Evolutionary conservation across 2,329 filamentous ascomycete genomes (phyloP).

Genomic region (Colletotrichum lini): DNA sequence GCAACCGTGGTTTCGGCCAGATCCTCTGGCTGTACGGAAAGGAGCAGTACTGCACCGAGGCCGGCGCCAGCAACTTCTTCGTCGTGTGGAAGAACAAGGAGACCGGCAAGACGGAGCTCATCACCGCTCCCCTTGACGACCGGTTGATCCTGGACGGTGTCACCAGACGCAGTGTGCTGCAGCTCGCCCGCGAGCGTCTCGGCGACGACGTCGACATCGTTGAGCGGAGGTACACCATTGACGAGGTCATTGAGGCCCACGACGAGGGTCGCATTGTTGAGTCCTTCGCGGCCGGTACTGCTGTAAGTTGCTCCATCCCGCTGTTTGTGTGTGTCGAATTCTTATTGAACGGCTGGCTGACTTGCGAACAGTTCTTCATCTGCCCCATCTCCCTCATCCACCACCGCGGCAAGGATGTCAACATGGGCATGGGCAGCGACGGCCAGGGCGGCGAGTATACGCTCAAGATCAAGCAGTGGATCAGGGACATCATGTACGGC

Average conservation of each 20-base stretch:
- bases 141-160: conserved; percentile 90
- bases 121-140: conserved; percentile 88
- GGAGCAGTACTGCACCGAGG: conserved; percentile 86
- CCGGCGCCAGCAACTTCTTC: conserved; percentile 94
- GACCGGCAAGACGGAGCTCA: conserved; percentile 74
- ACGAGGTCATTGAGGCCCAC: conserved; percentile 80
- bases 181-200: conserved; percentile 77
- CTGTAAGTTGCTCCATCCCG: conserved; percentile 67
- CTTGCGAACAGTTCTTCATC: conserved; percentile 73
- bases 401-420: conserved; percentile 75
- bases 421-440: conserved; percentile 71
- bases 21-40: conserved; percentile 93
- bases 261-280: conserved; percentile 85
- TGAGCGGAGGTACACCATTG: conserved; percentile 87
- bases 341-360: conserved; percentile 38
- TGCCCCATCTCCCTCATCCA: conserved; percentile 77
- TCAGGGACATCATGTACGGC: conserved; percentile 83
- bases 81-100: conserved; percentile 80
- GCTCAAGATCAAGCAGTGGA: conserved; percentile 75
- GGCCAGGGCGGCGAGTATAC: conserved; percentile 70
- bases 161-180: conserved; percentile 84
- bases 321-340: neutral
- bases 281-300: conserved; percentile 89
- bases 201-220: conserved; percentile 76
- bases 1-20: conserved; percentile 83